Conservation (phyloP, 2,329 filamentous ascomycete genomes). For the Nothophaeocryptopus gaeumannii region DNA sequence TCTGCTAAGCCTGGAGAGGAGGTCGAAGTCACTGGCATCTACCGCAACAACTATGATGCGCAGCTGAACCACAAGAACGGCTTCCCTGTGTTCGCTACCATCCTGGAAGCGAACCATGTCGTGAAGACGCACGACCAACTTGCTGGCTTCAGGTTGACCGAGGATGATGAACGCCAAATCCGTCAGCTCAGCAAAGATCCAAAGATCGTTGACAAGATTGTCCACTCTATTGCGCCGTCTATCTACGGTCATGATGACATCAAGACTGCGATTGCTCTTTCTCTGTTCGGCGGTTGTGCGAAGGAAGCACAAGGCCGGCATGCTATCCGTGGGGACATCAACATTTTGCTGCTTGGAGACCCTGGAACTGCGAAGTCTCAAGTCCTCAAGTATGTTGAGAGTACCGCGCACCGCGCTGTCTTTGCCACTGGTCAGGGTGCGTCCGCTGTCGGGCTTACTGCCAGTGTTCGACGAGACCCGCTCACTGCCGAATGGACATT, state of each 20-base stretch:
- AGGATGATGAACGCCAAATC: conserved; percentile 91
- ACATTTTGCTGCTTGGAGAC: conserved; percentile 91
- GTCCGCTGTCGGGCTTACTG: conserved; percentile 94
- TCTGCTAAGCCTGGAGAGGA: conserved; percentile 96
- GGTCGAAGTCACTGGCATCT: conserved; percentile 93
- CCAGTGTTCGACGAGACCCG: conserved; percentile 91
- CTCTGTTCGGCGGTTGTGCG: conserved; percentile 89
- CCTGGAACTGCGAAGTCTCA: conserved; percentile 98
- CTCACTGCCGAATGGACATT: conserved; percentile 96
- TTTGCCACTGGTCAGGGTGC: conserved; percentile 98
- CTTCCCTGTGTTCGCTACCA: conserved; percentile 96
- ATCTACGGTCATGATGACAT: conserved; percentile 97
- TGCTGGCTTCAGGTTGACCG: conserved; percentile 90
- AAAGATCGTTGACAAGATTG: conserved; percentile 86
- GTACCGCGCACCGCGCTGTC: conserved; percentile 92
- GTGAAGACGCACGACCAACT: conserved; percentile 97
- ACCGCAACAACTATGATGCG: conserved; percentile 97
- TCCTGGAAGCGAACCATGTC: conserved; percentile 94
- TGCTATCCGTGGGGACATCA: conserved; percentile 94
- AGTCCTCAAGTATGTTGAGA: conserved; percentile 94
- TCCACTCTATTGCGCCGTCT: conserved; percentile 90
- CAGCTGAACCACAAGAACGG: conserved; percentile 98
- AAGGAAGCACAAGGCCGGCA: conserved; percentile 88
- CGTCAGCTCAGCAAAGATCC: conserved; percentile 84
- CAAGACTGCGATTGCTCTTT: conserved; percentile 93